Percentiles rank a stretch among this genome's conserved stretches.
phyloP scores from a whole-genome alignment of 768 basidiomycete species.

The Boletus vinaceobasis region DNA sequence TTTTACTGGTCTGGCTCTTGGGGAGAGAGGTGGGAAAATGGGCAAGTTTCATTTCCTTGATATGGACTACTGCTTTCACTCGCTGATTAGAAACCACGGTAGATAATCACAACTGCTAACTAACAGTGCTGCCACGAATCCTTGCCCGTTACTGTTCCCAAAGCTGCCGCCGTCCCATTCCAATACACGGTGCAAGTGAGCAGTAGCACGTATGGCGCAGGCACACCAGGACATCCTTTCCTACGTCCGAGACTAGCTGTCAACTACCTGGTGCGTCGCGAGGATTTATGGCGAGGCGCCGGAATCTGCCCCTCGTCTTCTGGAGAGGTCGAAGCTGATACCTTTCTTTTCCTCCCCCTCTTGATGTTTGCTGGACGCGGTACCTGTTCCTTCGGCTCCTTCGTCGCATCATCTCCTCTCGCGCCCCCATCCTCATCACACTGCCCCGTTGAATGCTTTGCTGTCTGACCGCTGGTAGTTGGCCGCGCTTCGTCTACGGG shows the following conservation, averaged over 20 bases:
- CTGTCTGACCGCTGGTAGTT: background rate
- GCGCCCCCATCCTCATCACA: constrained; percentile 1
- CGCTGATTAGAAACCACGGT: background rate
- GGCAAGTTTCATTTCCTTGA: background rate
- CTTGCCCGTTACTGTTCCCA: too few species aligned
- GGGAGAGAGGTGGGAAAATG: constrained; percentile 32
- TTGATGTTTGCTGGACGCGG: background rate
- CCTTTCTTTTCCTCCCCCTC: constrained; percentile 26
- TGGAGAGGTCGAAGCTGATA: background rate
- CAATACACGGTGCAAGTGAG: background rate
- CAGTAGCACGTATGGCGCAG: background rate
- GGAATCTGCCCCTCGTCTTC: constrained; percentile 1
- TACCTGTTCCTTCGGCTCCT: background rate
- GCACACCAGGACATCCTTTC: background rate
- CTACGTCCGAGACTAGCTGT: background rate
- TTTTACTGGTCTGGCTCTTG: constrained; percentile 12
- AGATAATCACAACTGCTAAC: background rate
- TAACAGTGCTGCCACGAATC: background rate
- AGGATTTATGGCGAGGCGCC: constrained; percentile 20
- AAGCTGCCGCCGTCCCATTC: background rate
- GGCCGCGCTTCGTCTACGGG: background rate
- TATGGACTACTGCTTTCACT: background rate
- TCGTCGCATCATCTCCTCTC: constrained; percentile 1
- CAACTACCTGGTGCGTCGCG: constrained; percentile 16
- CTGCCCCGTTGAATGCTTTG: background rate